phyloP scores from a whole-genome alignment of 1,284 basidiomycete species.

The Chondrostereum purpureum region DNA sequence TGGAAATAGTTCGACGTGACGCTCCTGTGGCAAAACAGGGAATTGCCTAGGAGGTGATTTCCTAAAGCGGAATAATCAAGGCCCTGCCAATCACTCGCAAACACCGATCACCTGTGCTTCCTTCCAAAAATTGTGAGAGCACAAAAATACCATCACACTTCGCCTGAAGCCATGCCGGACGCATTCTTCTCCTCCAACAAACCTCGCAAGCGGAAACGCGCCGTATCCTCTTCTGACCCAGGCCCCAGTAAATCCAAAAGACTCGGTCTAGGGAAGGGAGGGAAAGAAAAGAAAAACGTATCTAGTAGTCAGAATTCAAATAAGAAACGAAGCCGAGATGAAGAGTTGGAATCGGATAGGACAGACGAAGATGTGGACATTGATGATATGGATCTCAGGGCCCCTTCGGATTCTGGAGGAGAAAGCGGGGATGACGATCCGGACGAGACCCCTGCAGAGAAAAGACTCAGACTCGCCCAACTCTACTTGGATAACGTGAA shows the following conservation, averaged over 20 bases:
- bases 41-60: neutral
- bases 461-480: conserved; percentile 85
- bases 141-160: neutral
- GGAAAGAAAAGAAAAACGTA: no score
- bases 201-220: conserved; percentile 63
- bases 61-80: no score
- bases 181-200: conserved; percentile 73
- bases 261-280: conserved; percentile 22
- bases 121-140: neutral
- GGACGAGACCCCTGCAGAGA: conserved; percentile 91
- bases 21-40: no score
- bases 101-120: no score
- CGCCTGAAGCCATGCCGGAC: conserved; percentile 79
- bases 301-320: conserved; percentile 26
- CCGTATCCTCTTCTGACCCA: conserved; percentile 24
- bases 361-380: conserved; percentile 58
- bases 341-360: conserved; percentile 65
- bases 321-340: conserved; percentile 43
- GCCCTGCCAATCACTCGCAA: neutral
- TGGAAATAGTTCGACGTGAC: no score
- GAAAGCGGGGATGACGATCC: conserved; percentile 75
- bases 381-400: conserved; percentile 75
- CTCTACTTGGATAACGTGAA: conserved; percentile 86
- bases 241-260: conserved; percentile 14
- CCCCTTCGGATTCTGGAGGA: conserved; percentile 41